A percentile compares a stretch with the other conserved stretches of the same genome.
Evolutionary conservation across 805 yeast genomes (phyloP).

Genomic region (Lachancea nothofagi): DNA sequence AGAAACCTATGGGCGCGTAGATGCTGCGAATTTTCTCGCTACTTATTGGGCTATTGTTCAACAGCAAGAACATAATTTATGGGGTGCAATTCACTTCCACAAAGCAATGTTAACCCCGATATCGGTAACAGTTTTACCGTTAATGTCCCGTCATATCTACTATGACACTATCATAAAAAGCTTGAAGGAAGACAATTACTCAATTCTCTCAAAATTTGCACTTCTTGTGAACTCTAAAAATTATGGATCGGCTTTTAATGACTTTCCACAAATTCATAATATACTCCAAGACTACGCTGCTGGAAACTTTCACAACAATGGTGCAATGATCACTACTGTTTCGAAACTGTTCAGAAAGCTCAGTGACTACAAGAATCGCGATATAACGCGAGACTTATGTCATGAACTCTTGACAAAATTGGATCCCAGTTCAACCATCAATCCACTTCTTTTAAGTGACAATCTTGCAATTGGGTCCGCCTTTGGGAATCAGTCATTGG

Average conservation of each 20-base stretch:
- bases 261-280: conserved; percentile 37
- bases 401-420: conserved; percentile 43
- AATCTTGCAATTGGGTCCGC: conserved; percentile 43
- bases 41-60: conserved; percentile 46
- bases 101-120: conserved; percentile 36
- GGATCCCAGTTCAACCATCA: conserved; percentile 27
- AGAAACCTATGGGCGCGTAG: conserved; percentile 13
- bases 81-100: conserved; percentile 36
- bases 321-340: conserved; percentile 45
- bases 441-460: conserved; percentile 50
- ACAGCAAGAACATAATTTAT: conserved; percentile 39
- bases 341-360: conserved; percentile 34
- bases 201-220: conserved; percentile 25
- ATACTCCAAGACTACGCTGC: conserved; percentile 51
- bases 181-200: conserved; percentile 17
- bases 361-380: conserved; percentile 30
- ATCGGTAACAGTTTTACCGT: conserved; percentile 41
- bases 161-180: conserved; percentile 32
- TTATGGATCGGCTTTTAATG: conserved; percentile 1
- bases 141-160: conserved; percentile 33
- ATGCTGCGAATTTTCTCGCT: conserved; percentile 37
- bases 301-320: conserved; percentile 44
- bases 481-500: conserved; percentile 40
- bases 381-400: conserved; percentile 49
- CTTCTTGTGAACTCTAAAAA: conserved; percentile 17